A percentile compares a stretch with the other conserved stretches of the same genome.
phyloP scores from a whole-genome alignment of 2,329 filamentous ascomycete species.

The Knufia fluminis region DNA sequence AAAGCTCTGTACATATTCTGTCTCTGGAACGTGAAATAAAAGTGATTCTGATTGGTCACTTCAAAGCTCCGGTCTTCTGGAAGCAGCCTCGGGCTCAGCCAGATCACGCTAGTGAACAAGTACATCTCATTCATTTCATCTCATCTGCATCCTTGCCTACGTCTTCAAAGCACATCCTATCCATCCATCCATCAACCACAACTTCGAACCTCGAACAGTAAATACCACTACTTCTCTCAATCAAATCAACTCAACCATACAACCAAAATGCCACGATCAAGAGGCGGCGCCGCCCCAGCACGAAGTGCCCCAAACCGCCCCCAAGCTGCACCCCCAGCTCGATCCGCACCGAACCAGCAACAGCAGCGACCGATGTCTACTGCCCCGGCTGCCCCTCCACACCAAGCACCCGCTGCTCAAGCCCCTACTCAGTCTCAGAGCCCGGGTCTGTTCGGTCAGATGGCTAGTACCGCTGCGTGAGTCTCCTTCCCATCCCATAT shows the following conservation, averaged over 20 bases:
- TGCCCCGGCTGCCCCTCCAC: slow-evolving; percentile 36
- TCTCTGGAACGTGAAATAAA: no score
- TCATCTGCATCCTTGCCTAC: slow-evolving; percentile 1
- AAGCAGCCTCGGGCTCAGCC: background rate
- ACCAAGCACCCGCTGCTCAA: slow-evolving; percentile 40
- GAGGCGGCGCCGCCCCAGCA: slow-evolving; percentile 45
- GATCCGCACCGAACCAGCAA: slow-evolving; percentile 24
- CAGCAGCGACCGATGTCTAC: slow-evolving; percentile 45
- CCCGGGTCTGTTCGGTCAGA: slow-evolving; percentile 85
- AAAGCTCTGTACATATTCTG: no score
- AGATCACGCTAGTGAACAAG: no score
- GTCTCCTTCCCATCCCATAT: slow-evolving; percentile 31
- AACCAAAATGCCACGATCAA: slow-evolving; percentile 63
- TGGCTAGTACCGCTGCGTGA: slow-evolving; percentile 96
- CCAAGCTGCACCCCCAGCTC: slow-evolving; percentile 37
- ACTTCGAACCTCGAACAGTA: no score
- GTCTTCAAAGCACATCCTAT: background rate
- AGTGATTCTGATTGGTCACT: no score
- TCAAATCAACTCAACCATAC: background rate
- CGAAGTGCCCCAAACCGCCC: slow-evolving; percentile 56
- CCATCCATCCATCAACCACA: background rate
- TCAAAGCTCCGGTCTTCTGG: no score
- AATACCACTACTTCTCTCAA: background rate
- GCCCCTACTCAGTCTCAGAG: slow-evolving; percentile 45
- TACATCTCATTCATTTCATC: no score